A percentile compares a stretch with the other conserved stretches of the same genome.
Conservation (phyloP, 2,329 filamentous ascomycete species). For the Tolypocladium tropicale region DNA sequence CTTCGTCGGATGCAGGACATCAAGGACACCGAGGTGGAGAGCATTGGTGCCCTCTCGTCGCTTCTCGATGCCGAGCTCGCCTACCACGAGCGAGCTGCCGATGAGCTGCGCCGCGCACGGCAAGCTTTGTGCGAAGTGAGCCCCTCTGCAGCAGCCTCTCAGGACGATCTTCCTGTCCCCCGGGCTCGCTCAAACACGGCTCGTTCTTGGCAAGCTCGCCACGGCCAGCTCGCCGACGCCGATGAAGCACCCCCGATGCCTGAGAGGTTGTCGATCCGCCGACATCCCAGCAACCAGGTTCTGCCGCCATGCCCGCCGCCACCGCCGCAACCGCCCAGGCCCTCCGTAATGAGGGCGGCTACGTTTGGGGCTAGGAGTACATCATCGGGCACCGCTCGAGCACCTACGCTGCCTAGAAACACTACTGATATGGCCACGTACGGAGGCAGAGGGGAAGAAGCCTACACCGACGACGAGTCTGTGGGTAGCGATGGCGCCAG, state of each 20-base stretch:
- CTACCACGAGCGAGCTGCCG: slow-evolving; percentile 83
- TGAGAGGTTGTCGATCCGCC: slow-evolving; percentile 34
- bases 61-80: slow-evolving; percentile 85
- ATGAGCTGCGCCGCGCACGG: slow-evolving; percentile 57
- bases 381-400: slow-evolving; percentile 11
- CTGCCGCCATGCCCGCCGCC: slow-evolving; percentile 16
- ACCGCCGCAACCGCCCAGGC: slow-evolving; percentile 23
- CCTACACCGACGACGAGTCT: slow-evolving; percentile 40
- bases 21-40: slow-evolving; percentile 81
- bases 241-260: slow-evolving; percentile 12
- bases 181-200: slow-evolving; percentile 39
- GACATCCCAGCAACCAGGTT: slow-evolving; percentile 19
- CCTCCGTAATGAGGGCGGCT: slow-evolving; percentile 24
- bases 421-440: slow-evolving; percentile 23
- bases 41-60: slow-evolving; percentile 63
- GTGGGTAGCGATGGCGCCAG: slow-evolving; percentile 40
- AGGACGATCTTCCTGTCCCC: slow-evolving; percentile 11
- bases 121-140: slow-evolving; percentile 30
- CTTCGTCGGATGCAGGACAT: slow-evolving; percentile 91
- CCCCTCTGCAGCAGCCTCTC: slow-evolving; percentile 4
- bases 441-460: slow-evolving; percentile 26
- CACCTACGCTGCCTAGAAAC: slow-evolving; percentile 33
- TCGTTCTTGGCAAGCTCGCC: slow-evolving; percentile 30
- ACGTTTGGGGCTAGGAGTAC: slow-evolving; percentile 25
- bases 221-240: slow-evolving; percentile 19